A percentile compares a stretch with the other conserved stretches of the same genome.
These are phyloP conservation scores for Asterionellopsis glacialis DNA, from an alignment of 108 stramenopile genomes.

Conservation along the genomic window DNA sequence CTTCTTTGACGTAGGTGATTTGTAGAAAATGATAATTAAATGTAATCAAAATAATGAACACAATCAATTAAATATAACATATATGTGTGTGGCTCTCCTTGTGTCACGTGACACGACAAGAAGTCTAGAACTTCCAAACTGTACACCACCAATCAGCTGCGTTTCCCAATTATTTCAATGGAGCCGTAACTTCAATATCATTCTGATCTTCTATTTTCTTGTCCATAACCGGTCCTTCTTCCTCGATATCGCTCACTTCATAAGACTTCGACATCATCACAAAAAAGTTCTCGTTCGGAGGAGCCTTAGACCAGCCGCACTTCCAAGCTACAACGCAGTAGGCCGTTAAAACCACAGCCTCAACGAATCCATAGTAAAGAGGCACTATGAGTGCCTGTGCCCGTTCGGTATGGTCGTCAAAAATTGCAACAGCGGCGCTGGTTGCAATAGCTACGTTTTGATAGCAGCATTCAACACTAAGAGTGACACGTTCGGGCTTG, in stretches of 20 bases:
- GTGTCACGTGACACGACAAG: too few relatives aligned
- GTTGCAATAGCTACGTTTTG: slow-evolving; percentile 74
- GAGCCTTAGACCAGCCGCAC: slow-evolving; percentile 62
- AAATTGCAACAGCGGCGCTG: slow-evolving; percentile 64
- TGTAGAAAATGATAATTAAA: too few relatives aligned
- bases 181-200: too few relatives aligned
- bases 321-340: slow-evolving; percentile 59
- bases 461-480: slow-evolving; percentile 59
- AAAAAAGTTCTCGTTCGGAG: slow-evolving; percentile 43
- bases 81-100: too few relatives aligned
- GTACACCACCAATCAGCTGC: too few relatives aligned
- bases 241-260: slow-evolving; percentile 23
- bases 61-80: too few relatives aligned
- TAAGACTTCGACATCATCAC: slow-evolving; percentile 40
- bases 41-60: too few relatives aligned
- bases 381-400: slow-evolving; percentile 60
- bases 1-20: too few relatives aligned
- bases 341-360: slow-evolving; percentile 41
- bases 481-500: slow-evolving; percentile 80
- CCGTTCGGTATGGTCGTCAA: slow-evolving; percentile 41
- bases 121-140: too few relatives aligned
- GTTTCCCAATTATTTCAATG: too few relatives aligned
- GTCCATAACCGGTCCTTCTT: background rate
- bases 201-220: too few relatives aligned
- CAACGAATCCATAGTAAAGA: slow-evolving; percentile 60